Percentiles rank a stretch among this genome's conserved stretches.
phyloP scores from a whole-genome alignment of 1,284 basidiomycete genomes.

The Polyporus tsugae region DNA sequence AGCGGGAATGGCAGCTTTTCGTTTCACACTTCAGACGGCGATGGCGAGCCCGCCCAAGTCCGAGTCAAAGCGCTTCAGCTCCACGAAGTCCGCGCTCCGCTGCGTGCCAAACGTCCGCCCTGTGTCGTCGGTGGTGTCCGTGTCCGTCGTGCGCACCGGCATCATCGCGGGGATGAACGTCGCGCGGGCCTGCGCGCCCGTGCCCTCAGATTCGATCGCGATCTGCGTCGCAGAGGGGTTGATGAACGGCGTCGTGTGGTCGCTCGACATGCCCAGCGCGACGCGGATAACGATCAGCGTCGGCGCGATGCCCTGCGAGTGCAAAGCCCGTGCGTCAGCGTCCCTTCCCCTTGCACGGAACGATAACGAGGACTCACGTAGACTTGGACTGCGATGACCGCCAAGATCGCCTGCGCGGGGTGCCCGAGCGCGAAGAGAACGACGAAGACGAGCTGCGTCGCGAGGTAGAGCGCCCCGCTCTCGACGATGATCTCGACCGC shows the following conservation, averaged over 20 bases:
- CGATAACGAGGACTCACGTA: too few species aligned
- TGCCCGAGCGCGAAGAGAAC: constrained; percentile 44
- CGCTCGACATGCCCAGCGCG: constrained; percentile 25
- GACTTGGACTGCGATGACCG: constrained; percentile 47
- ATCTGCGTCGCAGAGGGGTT: background rate
- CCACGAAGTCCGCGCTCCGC: constrained; percentile 7
- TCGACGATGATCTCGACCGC: constrained; percentile 49
- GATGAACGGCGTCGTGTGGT: constrained; percentile 7
- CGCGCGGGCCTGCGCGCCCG: background rate
- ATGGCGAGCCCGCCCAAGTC: constrained; percentile 11
- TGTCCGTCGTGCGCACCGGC: constrained; percentile 5
- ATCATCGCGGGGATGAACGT: constrained; percentile 14
- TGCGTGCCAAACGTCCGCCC: constrained; percentile 10
- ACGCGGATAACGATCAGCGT: constrained; percentile 33
- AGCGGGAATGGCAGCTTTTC: background rate
- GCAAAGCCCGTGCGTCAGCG: background rate
- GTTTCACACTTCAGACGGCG: constrained; percentile 6
- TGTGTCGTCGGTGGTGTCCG: constrained; percentile 8
- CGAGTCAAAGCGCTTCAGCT: constrained; percentile 17
- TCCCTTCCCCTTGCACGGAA: too few species aligned
- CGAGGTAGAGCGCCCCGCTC: constrained; percentile 39
- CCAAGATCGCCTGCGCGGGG: constrained; percentile 46
- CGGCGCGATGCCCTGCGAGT: constrained; percentile 22
- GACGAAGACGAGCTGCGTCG: constrained; percentile 49
- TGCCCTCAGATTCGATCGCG: constrained; percentile 2